Conservation (phyloP, 2,329 filamentous ascomycete species). For the Alternaria arborescens region DNA sequence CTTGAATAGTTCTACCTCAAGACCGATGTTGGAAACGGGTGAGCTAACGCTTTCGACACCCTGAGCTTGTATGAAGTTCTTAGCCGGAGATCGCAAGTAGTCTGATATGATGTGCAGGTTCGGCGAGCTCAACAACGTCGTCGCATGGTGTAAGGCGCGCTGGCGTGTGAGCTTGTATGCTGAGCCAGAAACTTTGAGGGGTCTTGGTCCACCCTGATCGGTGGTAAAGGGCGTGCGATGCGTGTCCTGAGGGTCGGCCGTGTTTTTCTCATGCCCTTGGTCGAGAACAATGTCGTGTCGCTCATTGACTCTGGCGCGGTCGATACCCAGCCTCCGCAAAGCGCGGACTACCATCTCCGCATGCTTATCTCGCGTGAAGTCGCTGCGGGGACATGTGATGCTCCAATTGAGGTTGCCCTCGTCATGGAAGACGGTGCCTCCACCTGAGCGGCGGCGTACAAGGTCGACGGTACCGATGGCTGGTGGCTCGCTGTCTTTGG, state of each 20-base stretch:
- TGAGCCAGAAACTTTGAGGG: constrained; percentile 86
- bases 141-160: constrained; percentile 90
- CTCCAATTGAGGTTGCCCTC: constrained; percentile 93
- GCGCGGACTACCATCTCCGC: constrained; percentile 94
- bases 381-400: constrained; percentile 80
- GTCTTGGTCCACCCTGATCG: constrained; percentile 41
- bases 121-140: constrained; percentile 80
- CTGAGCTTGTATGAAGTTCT: constrained; percentile 76
- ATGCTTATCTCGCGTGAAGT: constrained; percentile 85
- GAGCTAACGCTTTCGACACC: constrained; percentile 94
- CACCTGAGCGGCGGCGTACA: constrained; percentile 85
- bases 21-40: constrained; percentile 78
- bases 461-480: constrained; percentile 63
- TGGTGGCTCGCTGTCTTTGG: constrained; percentile 48
- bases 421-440: constrained; percentile 95
- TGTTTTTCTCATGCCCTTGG: constrained; percentile 47
- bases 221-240: constrained; percentile 56
- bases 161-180: constrained; percentile 90
- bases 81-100: constrained; percentile 80
- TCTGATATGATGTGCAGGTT: constrained; percentile 74
- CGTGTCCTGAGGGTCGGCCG: constrained; percentile 50
- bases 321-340: constrained; percentile 67
- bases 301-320: constrained; percentile 78
- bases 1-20: constrained; percentile 59
- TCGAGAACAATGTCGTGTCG: constrained; percentile 92